Evolutionary conservation across 139 green algal species (phyloP).

Genomic region (Deuterostichococcus epilithicus): DNA sequence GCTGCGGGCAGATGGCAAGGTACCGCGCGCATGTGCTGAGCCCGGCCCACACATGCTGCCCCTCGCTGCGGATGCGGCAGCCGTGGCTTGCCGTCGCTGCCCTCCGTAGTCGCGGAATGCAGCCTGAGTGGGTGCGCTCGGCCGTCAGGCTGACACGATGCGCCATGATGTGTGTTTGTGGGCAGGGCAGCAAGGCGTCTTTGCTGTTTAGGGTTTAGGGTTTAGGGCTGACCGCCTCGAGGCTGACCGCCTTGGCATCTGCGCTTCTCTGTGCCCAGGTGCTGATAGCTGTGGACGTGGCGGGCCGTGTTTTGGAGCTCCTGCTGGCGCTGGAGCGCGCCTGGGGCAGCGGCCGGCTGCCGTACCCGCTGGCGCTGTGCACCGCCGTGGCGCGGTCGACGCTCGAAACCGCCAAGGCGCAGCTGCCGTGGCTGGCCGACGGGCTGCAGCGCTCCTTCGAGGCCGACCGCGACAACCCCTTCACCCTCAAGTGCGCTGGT

Average conservation of each 20-base stretch:
- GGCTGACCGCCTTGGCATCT: too few species aligned
- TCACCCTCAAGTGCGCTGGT: constrained; percentile 36
- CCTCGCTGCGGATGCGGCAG: too few species aligned
- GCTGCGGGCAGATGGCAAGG: constrained; percentile 36
- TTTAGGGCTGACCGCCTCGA: too few species aligned
- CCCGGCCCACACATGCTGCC: too few species aligned
- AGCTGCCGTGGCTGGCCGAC: constrained; percentile 87
- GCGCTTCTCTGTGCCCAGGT: too few species aligned
- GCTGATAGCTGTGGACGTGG: constrained; percentile 83
- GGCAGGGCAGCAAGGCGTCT: too few species aligned
- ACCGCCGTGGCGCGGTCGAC: constrained; percentile 54
- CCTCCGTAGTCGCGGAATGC: too few species aligned
- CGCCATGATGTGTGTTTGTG: too few species aligned
- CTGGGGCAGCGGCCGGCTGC: constrained; percentile 52
- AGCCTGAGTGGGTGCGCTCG: too few species aligned
- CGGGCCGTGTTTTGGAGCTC: constrained; percentile 87
- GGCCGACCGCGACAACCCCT: constrained; percentile 52
- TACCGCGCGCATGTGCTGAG: neutral
- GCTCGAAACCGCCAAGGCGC: constrained; percentile 67
- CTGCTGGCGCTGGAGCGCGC: constrained; percentile 78
- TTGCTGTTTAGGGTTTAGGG: too few species aligned
- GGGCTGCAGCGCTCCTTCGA: constrained; percentile 53
- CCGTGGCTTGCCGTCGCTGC: too few species aligned
- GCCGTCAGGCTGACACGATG: too few species aligned
- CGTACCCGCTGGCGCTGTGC: constrained; percentile 76